Evolutionary conservation across 768 basidiomycete species (phyloP).

Genomic region (Steccherinum ochraceum): DNA sequence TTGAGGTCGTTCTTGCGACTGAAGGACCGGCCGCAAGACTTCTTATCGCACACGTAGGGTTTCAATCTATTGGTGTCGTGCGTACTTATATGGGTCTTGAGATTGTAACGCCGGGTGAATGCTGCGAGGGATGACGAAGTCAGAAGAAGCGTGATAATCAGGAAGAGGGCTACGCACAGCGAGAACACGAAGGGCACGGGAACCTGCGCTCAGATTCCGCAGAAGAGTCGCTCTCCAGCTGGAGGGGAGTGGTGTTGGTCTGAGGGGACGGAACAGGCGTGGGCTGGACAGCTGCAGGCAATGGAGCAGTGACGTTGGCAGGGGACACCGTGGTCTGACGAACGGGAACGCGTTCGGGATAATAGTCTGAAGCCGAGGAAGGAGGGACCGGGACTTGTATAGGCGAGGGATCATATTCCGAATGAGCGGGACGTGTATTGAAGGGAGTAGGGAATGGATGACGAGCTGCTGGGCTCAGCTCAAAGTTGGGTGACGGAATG

Average conservation of each 20-base stretch:
- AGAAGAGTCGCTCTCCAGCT: conserved; percentile 13
- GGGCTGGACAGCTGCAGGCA: conserved; percentile 14
- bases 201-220: conserved; percentile 73
- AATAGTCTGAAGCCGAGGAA: conserved; percentile 44
- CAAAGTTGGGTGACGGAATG: background rate
- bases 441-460: no score
- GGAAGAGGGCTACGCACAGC: conserved; percentile 39
- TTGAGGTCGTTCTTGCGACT: conserved; percentile 93
- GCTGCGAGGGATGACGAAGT: conserved; percentile 37
- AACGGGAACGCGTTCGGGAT: conserved; percentile 18
- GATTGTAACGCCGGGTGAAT: conserved; percentile 89
- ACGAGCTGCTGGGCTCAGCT: background rate
- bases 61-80: conserved; percentile 90
- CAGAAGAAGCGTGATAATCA: conserved; percentile 1
- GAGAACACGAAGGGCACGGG: conserved; percentile 66
- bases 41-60: conserved; percentile 83
- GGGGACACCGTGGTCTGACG: conserved; percentile 44
- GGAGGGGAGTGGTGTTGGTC: conserved; percentile 11
- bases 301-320: conserved; percentile 35
- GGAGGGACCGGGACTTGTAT: conserved; percentile 39
- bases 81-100: conserved; percentile 93
- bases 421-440: conserved; percentile 46
- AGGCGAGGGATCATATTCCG: conserved; percentile 52
- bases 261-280: conserved; percentile 1
- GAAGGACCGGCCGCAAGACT: conserved; percentile 83